Evolutionary conservation across 1,284 basidiomycete genomes (phyloP).

Genomic region (Cystobasidium slooffiae): DNA sequence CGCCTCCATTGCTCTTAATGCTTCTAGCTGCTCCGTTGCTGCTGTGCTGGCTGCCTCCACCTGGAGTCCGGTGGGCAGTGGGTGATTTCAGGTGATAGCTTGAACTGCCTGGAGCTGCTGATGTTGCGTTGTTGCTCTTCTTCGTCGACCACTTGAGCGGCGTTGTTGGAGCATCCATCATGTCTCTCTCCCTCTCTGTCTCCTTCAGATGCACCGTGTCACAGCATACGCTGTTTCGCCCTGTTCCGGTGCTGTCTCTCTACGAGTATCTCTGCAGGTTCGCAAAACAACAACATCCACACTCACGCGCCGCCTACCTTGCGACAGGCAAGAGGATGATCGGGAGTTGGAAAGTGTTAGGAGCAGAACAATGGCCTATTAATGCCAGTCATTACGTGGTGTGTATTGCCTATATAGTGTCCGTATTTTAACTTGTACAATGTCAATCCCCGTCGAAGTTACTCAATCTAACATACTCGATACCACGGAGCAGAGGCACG

Average conservation of each 20-base stretch:
- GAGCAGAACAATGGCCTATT: background rate
- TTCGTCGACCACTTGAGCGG: slow-evolving; percentile 38
- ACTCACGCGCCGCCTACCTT: background rate
- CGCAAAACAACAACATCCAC: slow-evolving; percentile 18
- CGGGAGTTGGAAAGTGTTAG: background rate
- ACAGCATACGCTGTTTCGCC: too few species aligned
- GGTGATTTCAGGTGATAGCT: slow-evolving; percentile 29
- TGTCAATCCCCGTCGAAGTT: background rate
- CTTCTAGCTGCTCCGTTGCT: slow-evolving; percentile 6
- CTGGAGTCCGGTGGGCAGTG: slow-evolving; percentile 9
- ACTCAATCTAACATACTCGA: slow-evolving; percentile 28
- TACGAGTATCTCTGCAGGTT: background rate
- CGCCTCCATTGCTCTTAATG: slow-evolving; percentile 10
- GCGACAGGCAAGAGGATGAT: background rate
- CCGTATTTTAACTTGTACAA: background rate
- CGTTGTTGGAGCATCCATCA: slow-evolving; percentile 28
- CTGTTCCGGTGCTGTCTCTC: background rate
- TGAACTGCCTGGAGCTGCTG: background rate
- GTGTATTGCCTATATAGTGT: background rate
- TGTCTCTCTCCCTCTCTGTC: too few species aligned
- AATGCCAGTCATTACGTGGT: background rate
- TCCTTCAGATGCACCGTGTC: too few species aligned
- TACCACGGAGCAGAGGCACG: slow-evolving; percentile 41
- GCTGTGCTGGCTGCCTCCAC: slow-evolving; percentile 18
- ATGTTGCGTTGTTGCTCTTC: slow-evolving; percentile 15